Evolutionary conservation across 306 rosid species (phyloP), one percentile per base, ranked within the genome.

Genomic region (Medicago ruthenica): DNA sequence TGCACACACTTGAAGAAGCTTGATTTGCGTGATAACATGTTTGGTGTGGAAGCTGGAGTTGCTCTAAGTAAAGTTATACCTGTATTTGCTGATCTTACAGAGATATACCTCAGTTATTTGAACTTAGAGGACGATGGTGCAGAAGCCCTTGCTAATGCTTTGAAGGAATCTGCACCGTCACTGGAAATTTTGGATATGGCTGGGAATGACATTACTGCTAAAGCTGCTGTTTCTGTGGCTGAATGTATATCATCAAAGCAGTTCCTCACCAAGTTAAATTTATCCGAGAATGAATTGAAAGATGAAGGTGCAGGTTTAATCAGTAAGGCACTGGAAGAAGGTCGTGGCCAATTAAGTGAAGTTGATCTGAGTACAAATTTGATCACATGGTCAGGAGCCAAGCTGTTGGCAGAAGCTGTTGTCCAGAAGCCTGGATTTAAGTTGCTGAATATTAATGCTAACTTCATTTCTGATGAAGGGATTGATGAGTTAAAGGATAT

Each of bases 21-120:
- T 66, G 98, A 93, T 73, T 84, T 93, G 86, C 89, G 93, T 39
- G 98, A 93, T 81, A 93, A 93, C 80, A 89, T 93, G 95, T 93
- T 93, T 85, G 98, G 98, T 40, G 91, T 75, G 37, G 95, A 93
- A 72, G 93, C 90, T 77, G 98, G 98, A 77, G 22, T 83, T 82
- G 89, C 92, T 79, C 73, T 93, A 53, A 87, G 95, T 74, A 93
- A 89, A 80, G 85, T 83, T 53, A 57, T 93, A 50, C 85, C 87
- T 31, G 80, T 63, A 59, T 87, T 83, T 82, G 74, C 71, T 39
- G 94, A 77, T 82, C 96, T 90, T 57, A 88, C 84, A 18, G 96
- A 88, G 87, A 67, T 87, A 82, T 87, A 90, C 71, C 89, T 93
- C 15, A 87, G 96, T 81, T 90, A 90, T 82, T 87, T 90, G 75